These are phyloP conservation scores for Fusarium sp. DNA, from an alignment of 2,329 filamentous ascomycete genomes.

Conservation along the genomic window DNA sequence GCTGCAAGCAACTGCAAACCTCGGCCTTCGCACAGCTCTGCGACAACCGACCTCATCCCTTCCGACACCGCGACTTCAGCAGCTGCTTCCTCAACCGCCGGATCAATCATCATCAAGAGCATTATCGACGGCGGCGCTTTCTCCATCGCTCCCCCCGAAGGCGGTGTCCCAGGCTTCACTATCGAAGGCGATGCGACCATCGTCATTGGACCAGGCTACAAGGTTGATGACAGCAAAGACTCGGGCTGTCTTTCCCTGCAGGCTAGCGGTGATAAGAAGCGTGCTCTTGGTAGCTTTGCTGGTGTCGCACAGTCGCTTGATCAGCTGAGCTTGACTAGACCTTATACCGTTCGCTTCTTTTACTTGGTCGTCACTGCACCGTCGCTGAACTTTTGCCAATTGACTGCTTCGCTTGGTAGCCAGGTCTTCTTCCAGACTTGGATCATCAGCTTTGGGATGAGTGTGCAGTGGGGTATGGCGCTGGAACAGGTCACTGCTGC, in stretches of 20 bases:
- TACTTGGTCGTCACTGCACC: neutral
- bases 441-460: neutral
- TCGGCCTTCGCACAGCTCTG: neutral
- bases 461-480: neutral
- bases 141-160: neutral
- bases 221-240: neutral
- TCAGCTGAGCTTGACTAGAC: neutral
- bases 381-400: constrained; percentile 1
- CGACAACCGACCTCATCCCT: neutral
- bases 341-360: constrained; percentile 29
- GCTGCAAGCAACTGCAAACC: neutral
- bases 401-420: constrained; percentile 19
- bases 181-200: neutral
- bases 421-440: neutral
- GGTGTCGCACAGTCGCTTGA: constrained; percentile 5
- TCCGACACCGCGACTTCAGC: neutral
- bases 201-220: constrained; percentile 1
- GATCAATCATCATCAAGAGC: neutral
- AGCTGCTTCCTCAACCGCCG: neutral
- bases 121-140: neutral
- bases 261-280: neutral
- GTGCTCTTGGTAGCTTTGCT: neutral
- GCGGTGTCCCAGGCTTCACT: neutral
- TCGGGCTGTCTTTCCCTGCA: neutral
- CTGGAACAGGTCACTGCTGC: neutral